Base-by-base conservation (phyloP, 495 filamentous ascomycete species). In the Annulohypoxylon maeteangense region DNA sequence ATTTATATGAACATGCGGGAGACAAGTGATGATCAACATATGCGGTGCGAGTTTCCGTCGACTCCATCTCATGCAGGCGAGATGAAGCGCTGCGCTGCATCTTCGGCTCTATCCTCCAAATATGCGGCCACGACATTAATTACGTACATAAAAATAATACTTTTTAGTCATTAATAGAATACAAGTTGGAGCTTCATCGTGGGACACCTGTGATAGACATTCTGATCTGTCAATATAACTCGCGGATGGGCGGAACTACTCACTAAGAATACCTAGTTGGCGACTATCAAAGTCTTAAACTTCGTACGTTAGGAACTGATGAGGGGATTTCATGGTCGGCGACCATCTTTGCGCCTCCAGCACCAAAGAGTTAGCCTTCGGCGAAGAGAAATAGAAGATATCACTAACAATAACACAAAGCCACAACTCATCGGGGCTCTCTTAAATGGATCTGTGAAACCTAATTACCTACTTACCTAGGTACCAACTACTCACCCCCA, bases 71-170 rank as follows among this genome's bases (percentile, higher is more conserved):
- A 57, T 58, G 63, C 53, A 58, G 54, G 54, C 31, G 40, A 58
- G 20, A 58, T 22, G 31, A 66, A 59, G 63, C 51, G 48, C 61
- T 12, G 23, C 47, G 47, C 23, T 27, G 47, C 8, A 51, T 27
- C 11, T 22, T 27, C 8, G 4, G 8, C 8, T 51, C 10, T 45
- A 44, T 23, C 54, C 40, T 42, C 18, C 22, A 50, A 25, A 4
- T 23, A 50, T 27, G 16, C 18, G n/a, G 14, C 18, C 32, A 12
- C 29, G 11, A 16, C 32, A 36, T 32, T 32, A 50, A 60, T 67
- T 67, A 67, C 44, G 64, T 53, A 59, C 55, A 53, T 67, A 60
- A 22, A 32, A 10, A 53, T 1, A 22, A 44, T 36, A 42, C 29
- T 7, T 47, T 60, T 45, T 65, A 25, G 32, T 38, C 34, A 36